phyloP scores from a whole-genome alignment of 2,329 filamentous ascomycete species.

The Colletotrichum siamense region DNA sequence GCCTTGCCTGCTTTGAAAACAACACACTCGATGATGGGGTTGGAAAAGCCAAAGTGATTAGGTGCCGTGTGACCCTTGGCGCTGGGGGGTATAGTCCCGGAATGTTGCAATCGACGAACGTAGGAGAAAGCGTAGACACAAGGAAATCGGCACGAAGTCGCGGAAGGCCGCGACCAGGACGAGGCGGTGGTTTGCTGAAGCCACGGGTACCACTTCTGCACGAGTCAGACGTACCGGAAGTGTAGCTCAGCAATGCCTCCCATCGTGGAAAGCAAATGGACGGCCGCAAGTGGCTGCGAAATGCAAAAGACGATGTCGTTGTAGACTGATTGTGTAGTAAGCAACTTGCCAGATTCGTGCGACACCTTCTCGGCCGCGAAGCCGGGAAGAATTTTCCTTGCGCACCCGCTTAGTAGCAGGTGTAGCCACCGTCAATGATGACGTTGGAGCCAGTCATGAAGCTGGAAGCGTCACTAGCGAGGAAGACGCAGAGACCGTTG shows the following conservation, averaged over 20 bases:
- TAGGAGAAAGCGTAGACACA: neutral
- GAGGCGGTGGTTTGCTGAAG: neutral
- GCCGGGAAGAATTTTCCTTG: neutral
- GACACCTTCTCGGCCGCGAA: neutral
- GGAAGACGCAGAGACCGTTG: conserved; percentile 78
- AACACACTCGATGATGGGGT: neutral
- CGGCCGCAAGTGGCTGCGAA: neutral
- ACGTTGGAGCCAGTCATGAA: conserved; percentile 83
- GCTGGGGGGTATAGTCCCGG: conserved; percentile 17
- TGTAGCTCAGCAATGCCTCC: neutral
- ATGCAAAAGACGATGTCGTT: neutral
- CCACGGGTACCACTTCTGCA: conserved; percentile 8
- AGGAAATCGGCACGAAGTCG: conserved; percentile 24
- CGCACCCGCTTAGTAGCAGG: conserved; percentile 54
- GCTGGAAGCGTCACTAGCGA: conserved; percentile 73
- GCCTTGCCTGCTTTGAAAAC: conserved; percentile 5
- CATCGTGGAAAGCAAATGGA: neutral
- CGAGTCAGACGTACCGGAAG: conserved; percentile 7
- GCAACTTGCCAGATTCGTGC: neutral
- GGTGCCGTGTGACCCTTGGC: conserved; percentile 4
- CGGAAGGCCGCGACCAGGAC: conserved; percentile 4
- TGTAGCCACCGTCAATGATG: conserved; percentile 75
- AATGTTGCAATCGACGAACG: neutral
- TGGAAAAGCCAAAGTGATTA: neutral
- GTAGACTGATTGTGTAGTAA: neutral